Percentiles rank a stretch among this genome's conserved stretches.
phyloP scores from a whole-genome alignment of 2,329 filamentous ascomycete species.

The Colletotrichum sp. region DNA sequence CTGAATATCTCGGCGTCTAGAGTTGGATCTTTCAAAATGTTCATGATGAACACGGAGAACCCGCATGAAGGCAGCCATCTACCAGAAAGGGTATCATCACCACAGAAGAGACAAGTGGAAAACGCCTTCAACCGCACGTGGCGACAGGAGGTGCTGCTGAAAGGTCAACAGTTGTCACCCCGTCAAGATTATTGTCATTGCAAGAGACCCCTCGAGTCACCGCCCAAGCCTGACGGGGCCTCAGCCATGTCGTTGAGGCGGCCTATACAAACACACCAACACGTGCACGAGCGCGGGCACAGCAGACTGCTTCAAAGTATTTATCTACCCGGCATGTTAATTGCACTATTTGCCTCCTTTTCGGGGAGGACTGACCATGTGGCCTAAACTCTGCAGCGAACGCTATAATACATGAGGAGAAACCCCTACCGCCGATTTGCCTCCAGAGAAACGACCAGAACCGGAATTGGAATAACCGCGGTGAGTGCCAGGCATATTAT shows the following conservation, averaged over 20 bases:
- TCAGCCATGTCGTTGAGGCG: neutral
- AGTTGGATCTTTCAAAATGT: neutral
- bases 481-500: neutral
- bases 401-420: slow-evolving; percentile 16
- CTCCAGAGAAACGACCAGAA: neutral
- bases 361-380: neutral
- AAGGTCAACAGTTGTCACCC: neutral
- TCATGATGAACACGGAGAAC: neutral
- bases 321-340: neutral
- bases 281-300: neutral
- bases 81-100: neutral
- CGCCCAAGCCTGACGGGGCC: too few species aligned
- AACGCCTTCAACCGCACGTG: neutral
- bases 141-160: neutral
- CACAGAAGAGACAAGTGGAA: neutral
- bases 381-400: slow-evolving; percentile 19
- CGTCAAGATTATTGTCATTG: neutral
- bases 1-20: neutral
- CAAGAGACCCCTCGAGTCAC: neutral
- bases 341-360: neutral
- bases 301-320: neutral
- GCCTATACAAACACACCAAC: neutral
- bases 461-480: neutral
- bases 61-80: too few species aligned
- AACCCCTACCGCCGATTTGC: neutral